phyloP scores from a whole-genome alignment of 2,329 filamentous ascomycete genomes.

The Colletotrichum tropicicola region DNA sequence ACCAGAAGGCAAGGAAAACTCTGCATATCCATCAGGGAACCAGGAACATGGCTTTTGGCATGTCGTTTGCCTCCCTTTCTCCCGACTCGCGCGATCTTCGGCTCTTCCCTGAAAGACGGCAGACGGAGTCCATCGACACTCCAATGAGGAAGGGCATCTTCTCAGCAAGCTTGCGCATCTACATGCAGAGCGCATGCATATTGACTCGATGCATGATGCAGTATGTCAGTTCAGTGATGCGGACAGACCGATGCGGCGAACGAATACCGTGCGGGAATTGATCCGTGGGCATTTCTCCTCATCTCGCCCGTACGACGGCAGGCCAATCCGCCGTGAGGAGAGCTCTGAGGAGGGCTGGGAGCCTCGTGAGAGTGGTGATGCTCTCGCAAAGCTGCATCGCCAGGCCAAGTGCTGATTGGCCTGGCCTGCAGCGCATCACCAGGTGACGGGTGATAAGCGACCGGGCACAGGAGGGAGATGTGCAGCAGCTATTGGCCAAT shows the following conservation, averaged over 20 bases:
- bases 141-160: conserved; percentile 17
- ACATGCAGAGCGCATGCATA: conserved; percentile 26
- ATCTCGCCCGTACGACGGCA: neutral
- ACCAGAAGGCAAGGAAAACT: conserved; percentile 5
- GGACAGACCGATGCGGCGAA: conserved; percentile 12
- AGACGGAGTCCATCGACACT: neutral
- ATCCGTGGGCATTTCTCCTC: conserved; percentile 10
- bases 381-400: conserved; percentile 21
- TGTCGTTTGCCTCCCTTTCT: conserved; percentile 8
- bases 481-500: conserved; percentile 19
- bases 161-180: conserved; percentile 13
- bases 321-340: conserved; percentile 6
- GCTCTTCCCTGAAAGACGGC: conserved; percentile 9
- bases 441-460: conserved; percentile 30
- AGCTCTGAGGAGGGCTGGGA: conserved; percentile 17
- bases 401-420: conserved; percentile 14
- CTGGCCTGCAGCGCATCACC: conserved; percentile 21
- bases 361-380: conserved; percentile 23
- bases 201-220: conserved; percentile 28
- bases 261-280: conserved; percentile 20
- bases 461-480: conserved; percentile 15
- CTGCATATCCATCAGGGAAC: conserved; percentile 11
- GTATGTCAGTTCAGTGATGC: conserved; percentile 18
- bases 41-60: conserved; percentile 12
- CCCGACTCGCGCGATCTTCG: conserved; percentile 30